Base-by-base conservation (phyloP, 2,329 filamentous ascomycete species). In the Fusarium euwallaceae region DNA sequence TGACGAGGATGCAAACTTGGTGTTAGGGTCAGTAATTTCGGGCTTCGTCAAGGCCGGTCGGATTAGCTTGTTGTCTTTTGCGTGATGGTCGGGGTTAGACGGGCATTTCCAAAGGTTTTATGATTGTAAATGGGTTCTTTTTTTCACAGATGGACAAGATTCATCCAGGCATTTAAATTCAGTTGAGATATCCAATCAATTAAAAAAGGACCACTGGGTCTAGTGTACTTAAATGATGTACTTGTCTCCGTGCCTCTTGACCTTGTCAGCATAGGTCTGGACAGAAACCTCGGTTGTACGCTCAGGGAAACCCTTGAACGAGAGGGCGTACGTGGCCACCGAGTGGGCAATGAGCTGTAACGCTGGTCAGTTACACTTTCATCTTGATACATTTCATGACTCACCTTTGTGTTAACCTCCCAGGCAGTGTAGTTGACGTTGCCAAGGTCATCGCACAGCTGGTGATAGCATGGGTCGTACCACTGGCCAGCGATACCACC, bases 281-380 rank as follows among this genome's bases (percentile, higher is more conserved):
- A 78, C 72, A 60, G 73, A 71, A 2, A 82, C 74, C 11, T 81
- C 78, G 2, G 80, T 75, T 2, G 81, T 82, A 29, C 91, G 85
- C 81, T 90, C 81, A 1, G 92, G 92, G 82, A 94, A 92, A 11
- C 87, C 90, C 6, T 92, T 85, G 73, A 94, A 91, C 0, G 91
- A 92, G 4, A 84, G 80, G 12, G 92, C 92, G 77, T 90, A 94
- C 0, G 90, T 92, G 1, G 92, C 93, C n/a, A 94, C 90, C 1
- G 91, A 91, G 82, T 93, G 91, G 4, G 93, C 92, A 74, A 95
- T 92, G 39, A 92, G 84, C 88, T 90, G 64, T 4, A 59, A 34
- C 36, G 20, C 69, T 24, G 24, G 68, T 81, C 63, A 80, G 77
- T 61, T 22, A 34, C 22, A 59, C 37, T 17, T 41, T 41, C 11